Evolutionary conservation across 306 rosid species (phyloP).

Genomic region (Ochetophila trinervis): DNA sequence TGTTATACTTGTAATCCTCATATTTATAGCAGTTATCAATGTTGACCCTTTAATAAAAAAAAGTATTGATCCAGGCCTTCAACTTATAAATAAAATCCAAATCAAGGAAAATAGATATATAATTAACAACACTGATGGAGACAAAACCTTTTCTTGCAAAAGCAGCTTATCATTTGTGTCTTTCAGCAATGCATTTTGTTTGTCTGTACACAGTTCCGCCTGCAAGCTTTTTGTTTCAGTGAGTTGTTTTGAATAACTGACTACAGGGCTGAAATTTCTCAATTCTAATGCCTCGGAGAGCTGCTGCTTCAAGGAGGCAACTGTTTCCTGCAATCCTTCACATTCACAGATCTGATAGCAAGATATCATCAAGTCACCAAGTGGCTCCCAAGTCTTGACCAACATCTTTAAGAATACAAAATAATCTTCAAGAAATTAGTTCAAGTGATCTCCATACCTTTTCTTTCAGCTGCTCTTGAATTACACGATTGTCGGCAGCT

Average conservation of each 20-base stretch:
- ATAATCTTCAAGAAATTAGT: slow-evolving; percentile 3
- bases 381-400: not conserved
- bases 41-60: too few species aligned
- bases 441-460: slow-evolving; percentile 48
- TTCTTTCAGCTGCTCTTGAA: slow-evolving; percentile 89
- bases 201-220: slow-evolving; percentile 37
- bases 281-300: slow-evolving; percentile 63
- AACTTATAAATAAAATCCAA: too few species aligned
- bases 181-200: slow-evolving; percentile 27
- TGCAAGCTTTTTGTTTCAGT: slow-evolving; percentile 29
- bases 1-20: not conserved
- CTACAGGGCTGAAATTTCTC: slow-evolving; percentile 39
- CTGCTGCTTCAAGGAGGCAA: slow-evolving; percentile 75
- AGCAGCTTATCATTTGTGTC: slow-evolving; percentile 39
- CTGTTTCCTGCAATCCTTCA: slow-evolving; percentile 65
- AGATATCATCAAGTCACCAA: slow-evolving; percentile 24
- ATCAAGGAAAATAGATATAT: too few species aligned
- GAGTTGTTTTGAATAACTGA: slow-evolving; percentile 33
- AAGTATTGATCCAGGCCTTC: too few species aligned
- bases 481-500: slow-evolving; percentile 86
- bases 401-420: slow-evolving; percentile 7
- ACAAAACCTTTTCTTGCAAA: slow-evolving; percentile 60
- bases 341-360: slow-evolving; percentile 64
- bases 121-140: not conserved
- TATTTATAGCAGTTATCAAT: not conserved